A percentile compares a stretch with the other conserved stretches of the same genome.
Evolutionary conservation across 768 basidiomycete genomes (phyloP).

Genomic region (Naganishia randhawae): DNA sequence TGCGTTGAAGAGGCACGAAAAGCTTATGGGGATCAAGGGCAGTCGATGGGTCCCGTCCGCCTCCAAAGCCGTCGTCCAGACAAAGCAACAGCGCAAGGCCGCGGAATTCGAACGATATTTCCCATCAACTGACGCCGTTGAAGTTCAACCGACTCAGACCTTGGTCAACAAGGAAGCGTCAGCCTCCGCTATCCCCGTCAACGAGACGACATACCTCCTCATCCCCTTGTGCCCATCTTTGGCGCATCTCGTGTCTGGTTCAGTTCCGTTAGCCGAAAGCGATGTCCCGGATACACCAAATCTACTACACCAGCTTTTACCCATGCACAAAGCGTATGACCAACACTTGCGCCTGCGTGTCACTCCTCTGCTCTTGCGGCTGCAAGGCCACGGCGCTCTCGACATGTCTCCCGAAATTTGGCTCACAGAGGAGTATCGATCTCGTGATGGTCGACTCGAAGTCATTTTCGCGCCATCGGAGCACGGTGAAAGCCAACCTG

Average conservation of each 20-base stretch:
- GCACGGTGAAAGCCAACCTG: conserved; percentile 1
- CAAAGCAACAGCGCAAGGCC: not conserved
- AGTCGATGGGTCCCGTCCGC: conserved; percentile 1
- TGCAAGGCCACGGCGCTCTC: conserved; percentile 12
- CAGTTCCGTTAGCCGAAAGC: not conserved
- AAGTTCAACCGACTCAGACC: not conserved
- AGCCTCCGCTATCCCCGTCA: not conserved
- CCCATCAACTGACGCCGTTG: not conserved
- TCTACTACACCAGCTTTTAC: conserved; percentile 3
- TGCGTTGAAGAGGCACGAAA: conserved; percentile 24
- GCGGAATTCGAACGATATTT: conserved; percentile 19
- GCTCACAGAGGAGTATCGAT: conserved; percentile 2
- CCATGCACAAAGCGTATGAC: conserved; percentile 12
- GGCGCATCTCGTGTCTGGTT: conserved; percentile 20
- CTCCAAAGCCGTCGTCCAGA: not conserved
- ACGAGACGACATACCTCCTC: conserved; percentile 24
- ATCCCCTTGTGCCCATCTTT: conserved; percentile 20
- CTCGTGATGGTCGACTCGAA: conserved; percentile 7
- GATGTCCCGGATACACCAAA: conserved; percentile 6
- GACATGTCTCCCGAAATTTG: conserved; percentile 14
- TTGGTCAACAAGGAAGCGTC: not conserved
- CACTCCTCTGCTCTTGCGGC: conserved; percentile 12
- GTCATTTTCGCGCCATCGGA: conserved; percentile 12
- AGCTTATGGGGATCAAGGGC: conserved; percentile 19
- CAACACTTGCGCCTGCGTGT: conserved; percentile 16